A percentile compares a stretch with the other conserved stretches of the same genome.
Conservation (phyloP, 2,329 filamentous ascomycete species). For the Sarocladiaceae sp. region DNA sequence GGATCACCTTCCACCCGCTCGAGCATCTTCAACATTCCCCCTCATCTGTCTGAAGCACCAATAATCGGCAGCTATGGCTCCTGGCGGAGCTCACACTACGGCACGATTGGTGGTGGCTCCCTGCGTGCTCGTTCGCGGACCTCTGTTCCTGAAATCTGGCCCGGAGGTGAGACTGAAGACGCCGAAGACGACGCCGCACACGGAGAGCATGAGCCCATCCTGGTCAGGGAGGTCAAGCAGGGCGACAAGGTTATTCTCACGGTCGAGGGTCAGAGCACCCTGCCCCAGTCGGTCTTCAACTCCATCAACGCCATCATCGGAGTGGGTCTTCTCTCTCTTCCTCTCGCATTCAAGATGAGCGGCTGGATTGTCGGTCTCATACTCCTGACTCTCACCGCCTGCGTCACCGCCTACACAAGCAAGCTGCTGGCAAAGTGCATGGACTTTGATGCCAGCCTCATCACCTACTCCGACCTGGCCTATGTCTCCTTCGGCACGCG, state of each 20-base stretch:
- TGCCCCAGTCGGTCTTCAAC: slow-evolving; percentile 95
- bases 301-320: slow-evolving; percentile 91
- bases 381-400: slow-evolving; percentile 67
- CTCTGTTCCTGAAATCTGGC: slow-evolving; percentile 38
- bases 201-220: slow-evolving; percentile 62
- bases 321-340: slow-evolving; percentile 81
- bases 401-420: slow-evolving; percentile 79
- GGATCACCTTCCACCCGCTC: slow-evolving; percentile 24
- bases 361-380: slow-evolving; percentile 80
- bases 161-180: slow-evolving; percentile 17
- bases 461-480: slow-evolving; percentile 91
- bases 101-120: slow-evolving; percentile 36
- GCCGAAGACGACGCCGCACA: slow-evolving; percentile 32
- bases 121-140: slow-evolving; percentile 28
- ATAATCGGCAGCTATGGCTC: slow-evolving; percentile 67
- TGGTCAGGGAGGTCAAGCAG: slow-evolving; percentile 86
- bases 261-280: slow-evolving; percentile 87
- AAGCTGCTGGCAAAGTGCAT: slow-evolving; percentile 81
- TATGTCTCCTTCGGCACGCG: slow-evolving; percentile 82
- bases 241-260: slow-evolving; percentile 79
- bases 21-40: slow-evolving; percentile 50
- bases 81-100: slow-evolving; percentile 42
- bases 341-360: slow-evolving; percentile 78
- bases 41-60: slow-evolving; percentile 59
- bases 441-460: slow-evolving; percentile 74